Conservation (phyloP, 345 rosid species). For the Anacardium occidentale region DNA sequence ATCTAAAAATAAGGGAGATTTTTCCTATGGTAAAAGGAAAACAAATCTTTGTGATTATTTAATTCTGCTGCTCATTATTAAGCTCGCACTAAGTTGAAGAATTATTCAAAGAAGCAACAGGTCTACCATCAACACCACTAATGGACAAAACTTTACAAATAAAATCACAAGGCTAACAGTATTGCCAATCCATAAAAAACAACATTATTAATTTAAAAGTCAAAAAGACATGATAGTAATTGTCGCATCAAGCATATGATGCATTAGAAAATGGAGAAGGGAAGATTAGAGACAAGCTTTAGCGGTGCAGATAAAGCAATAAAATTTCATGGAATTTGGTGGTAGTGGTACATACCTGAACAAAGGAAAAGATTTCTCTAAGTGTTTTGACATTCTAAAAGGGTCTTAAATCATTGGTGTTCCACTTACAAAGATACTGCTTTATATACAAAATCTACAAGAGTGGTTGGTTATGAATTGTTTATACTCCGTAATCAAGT, state of each 20-base stretch:
- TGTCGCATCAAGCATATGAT: conserved; percentile 22
- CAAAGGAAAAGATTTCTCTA: neutral
- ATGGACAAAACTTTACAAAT: neutral
- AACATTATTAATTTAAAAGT: conserved; percentile 8
- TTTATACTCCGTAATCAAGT: conserved; percentile 2
- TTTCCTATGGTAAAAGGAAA: neutral
- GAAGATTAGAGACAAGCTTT: neutral
- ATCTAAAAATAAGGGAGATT: conserved; percentile 6
- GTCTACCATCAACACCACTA: conserved; percentile 12
- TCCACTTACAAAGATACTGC: conserved; percentile 16
- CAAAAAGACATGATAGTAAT: conserved; percentile 22
- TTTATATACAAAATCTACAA: neutral
- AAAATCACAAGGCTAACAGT: conserved; percentile 14
- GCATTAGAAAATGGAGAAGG: neutral
- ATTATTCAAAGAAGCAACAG: conserved; percentile 20
- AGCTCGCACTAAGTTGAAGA: conserved; percentile 23
- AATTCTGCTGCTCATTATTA: conserved; percentile 29
- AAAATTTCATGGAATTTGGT: neutral
- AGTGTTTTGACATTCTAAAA: neutral
- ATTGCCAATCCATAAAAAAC: conserved; percentile 8
- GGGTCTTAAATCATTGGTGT: neutral
- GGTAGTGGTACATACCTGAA: conserved; percentile 2
- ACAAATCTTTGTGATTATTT: conserved; percentile 13
- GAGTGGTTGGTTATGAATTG: neutral
- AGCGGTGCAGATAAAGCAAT: neutral